Conservation (phyloP, 495 filamentous ascomycete genomes). For the Neurospora sp. region DNA sequence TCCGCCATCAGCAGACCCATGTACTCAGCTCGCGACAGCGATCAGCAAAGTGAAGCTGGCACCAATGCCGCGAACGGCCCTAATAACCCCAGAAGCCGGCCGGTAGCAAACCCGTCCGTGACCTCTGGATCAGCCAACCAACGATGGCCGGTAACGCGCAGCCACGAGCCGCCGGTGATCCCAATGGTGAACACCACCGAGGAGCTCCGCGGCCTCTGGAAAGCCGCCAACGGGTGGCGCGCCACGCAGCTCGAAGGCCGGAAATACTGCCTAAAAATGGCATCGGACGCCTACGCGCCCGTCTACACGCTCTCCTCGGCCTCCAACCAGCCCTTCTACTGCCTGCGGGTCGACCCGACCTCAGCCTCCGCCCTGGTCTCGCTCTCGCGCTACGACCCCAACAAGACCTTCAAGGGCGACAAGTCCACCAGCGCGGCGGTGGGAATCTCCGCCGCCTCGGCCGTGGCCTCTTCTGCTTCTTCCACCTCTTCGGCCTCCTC, state of each 20-base stretch:
- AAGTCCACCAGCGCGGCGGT: conserved; percentile 3
- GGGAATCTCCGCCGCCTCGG: background rate
- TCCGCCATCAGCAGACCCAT: conserved; percentile 45
- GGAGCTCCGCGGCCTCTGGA: conserved; percentile 43
- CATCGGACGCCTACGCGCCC: conserved; percentile 36
- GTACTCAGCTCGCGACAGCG: conserved; percentile 38
- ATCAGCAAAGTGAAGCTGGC: conserved; percentile 13
- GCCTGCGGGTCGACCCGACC: conserved; percentile 42
- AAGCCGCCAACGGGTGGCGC: conserved; percentile 46
- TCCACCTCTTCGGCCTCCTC: conserved; percentile 9
- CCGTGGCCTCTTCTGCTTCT: background rate
- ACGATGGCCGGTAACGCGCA: conserved; percentile 1
- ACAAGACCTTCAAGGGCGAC: conserved; percentile 33
- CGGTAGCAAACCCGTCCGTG: conserved; percentile 16
- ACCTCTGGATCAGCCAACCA: conserved; percentile 2
- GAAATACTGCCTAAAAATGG: conserved; percentile 40
- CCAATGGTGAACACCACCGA: conserved; percentile 39
- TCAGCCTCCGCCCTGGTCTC: conserved; percentile 44
- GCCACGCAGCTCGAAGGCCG: conserved; percentile 39
- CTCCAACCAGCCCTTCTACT: conserved; percentile 40
- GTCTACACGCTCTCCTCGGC: conserved; percentile 42
- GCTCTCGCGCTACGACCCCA: conserved; percentile 43
- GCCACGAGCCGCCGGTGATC: conserved; percentile 34
- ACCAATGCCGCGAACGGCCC: background rate
- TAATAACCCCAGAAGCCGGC: background rate